These are phyloP conservation scores for Ustilago nuda DNA, from an alignment of 1,284 basidiomycete species.

Conservation along the genomic window DNA sequence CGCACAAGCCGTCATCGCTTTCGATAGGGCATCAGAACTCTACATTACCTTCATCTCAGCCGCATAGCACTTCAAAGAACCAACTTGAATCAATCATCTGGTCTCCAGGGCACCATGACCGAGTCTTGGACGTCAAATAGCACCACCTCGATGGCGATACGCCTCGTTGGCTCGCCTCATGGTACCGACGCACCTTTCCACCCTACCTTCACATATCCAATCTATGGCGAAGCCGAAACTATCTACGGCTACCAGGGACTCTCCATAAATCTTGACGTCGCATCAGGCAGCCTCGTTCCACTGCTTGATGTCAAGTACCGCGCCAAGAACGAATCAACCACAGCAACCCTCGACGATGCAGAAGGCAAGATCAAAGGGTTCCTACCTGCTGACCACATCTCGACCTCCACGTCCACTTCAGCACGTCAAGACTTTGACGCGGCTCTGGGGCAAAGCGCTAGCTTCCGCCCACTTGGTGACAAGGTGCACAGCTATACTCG, in stretches of 20 bases:
- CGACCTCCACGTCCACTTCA: constrained; percentile 20
- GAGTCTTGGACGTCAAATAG: constrained; percentile 61
- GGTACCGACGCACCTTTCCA: constrained; percentile 52
- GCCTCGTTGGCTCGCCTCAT: constrained; percentile 51
- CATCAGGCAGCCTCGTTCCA: constrained; percentile 83
- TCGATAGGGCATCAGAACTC: neutral
- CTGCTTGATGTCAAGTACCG: constrained; percentile 55
- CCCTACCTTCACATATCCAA: constrained; percentile 65
- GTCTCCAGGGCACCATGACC: constrained; percentile 22
- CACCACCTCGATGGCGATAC: constrained; percentile 57
- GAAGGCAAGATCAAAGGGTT: constrained; percentile 81
- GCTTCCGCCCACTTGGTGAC: constrained; percentile 82
- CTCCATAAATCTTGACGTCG: constrained; percentile 78
- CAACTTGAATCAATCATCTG: neutral
- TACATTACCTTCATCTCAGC: neutral
- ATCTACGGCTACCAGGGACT: constrained; percentile 88
- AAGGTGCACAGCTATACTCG: constrained; percentile 82
- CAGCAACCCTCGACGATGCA: constrained; percentile 84
- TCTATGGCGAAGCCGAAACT: constrained; percentile 92
- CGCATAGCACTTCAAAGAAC: neutral
- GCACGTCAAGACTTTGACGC: constrained; percentile 75
- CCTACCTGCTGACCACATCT: constrained; percentile 76
- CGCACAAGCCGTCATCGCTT: neutral
- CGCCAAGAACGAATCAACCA: constrained; percentile 69
- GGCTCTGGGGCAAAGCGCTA: constrained; percentile 71